phyloP scores from a whole-genome alignment of 305 asterid genomes.

The Fraxinus nigra region DNA sequence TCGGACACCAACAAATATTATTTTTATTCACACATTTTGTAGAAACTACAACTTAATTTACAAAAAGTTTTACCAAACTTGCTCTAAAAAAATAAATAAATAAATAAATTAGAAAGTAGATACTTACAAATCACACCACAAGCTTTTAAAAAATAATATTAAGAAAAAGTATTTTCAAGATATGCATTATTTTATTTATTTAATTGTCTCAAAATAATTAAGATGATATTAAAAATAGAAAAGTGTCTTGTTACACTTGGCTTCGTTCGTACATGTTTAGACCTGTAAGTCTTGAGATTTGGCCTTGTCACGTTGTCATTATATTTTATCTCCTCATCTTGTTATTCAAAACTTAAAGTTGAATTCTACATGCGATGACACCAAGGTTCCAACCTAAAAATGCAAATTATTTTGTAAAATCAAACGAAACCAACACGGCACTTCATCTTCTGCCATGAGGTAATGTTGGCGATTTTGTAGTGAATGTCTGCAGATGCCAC shows the following conservation, averaged over 20 bases:
- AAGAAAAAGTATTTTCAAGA: not conserved
- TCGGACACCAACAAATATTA: not conserved
- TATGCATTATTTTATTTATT: too few species aligned
- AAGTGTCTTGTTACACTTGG: not conserved
- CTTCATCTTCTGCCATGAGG: not conserved
- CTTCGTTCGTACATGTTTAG: not conserved
- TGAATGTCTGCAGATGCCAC: not conserved
- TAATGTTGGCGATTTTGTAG: not conserved
- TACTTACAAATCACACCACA: not conserved
- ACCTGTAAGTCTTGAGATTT: not conserved
- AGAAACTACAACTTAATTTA: not conserved
- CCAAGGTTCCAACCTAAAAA: not conserved
- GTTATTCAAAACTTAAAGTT: not conserved
- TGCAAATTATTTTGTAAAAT: not conserved
- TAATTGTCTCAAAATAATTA: not conserved
- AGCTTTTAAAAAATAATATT: not conserved
- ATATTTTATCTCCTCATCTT: not conserved
- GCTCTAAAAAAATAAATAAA: not conserved
- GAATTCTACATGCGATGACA: not conserved
- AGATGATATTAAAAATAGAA: not conserved
- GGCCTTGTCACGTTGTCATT: not conserved
- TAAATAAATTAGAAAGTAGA: not conserved
- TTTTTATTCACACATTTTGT: not conserved
- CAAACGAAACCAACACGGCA: not conserved
- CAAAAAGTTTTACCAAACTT: not conserved